Evolutionary conservation across 1,139 yeast genomes (phyloP).

Genomic region (Blastobotrys buckinghamii): DNA sequence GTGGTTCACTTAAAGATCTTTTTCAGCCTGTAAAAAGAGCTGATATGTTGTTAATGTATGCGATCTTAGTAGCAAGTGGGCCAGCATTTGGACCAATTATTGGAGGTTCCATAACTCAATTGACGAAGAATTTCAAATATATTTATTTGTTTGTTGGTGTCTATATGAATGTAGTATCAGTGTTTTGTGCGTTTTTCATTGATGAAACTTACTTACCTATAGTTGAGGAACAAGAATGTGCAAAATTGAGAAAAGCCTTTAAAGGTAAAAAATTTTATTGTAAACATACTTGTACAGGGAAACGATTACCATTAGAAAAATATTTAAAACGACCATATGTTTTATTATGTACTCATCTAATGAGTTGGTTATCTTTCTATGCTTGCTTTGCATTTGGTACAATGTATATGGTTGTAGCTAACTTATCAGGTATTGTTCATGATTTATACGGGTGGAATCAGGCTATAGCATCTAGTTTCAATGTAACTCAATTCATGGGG

Average conservation of each 20-base stretch:
- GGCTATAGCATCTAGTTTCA: slow-evolving; percentile 12
- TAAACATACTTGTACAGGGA: slow-evolving; percentile 1
- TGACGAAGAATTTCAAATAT: slow-evolving; percentile 10
- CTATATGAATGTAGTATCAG: slow-evolving; percentile 5
- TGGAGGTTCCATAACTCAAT: slow-evolving; percentile 15
- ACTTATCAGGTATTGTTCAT: slow-evolving; percentile 13
- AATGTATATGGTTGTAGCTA: slow-evolving; percentile 18
- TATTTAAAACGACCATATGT: slow-evolving; percentile 16
- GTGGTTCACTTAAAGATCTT: slow-evolving; percentile 20
- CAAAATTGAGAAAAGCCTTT: slow-evolving; percentile 6
- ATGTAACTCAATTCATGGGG: slow-evolving; percentile 15
- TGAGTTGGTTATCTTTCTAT: slow-evolving; percentile 15
- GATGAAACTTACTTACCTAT: slow-evolving; percentile 13
- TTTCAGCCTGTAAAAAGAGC: slow-evolving; percentile 16
- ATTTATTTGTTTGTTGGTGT: slow-evolving; percentile 13
- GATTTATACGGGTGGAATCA: slow-evolving; percentile 15
- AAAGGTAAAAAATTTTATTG: slow-evolving; percentile 1
- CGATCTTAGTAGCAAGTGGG: slow-evolving; percentile 18
- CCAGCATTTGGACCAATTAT: slow-evolving; percentile 20
- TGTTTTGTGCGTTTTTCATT: slow-evolving; percentile 5
- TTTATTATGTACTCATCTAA: slow-evolving; percentile 12
- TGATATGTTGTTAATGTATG: slow-evolving; percentile 17
- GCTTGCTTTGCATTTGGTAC: slow-evolving; percentile 17
- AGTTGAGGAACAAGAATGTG: slow-evolving; percentile 11
- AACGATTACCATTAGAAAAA: slow-evolving; percentile 8